Evolutionary conservation across 495 filamentous ascomycete species (phyloP).

Genomic region (Hypomontagnella submonticulosa): DNA sequence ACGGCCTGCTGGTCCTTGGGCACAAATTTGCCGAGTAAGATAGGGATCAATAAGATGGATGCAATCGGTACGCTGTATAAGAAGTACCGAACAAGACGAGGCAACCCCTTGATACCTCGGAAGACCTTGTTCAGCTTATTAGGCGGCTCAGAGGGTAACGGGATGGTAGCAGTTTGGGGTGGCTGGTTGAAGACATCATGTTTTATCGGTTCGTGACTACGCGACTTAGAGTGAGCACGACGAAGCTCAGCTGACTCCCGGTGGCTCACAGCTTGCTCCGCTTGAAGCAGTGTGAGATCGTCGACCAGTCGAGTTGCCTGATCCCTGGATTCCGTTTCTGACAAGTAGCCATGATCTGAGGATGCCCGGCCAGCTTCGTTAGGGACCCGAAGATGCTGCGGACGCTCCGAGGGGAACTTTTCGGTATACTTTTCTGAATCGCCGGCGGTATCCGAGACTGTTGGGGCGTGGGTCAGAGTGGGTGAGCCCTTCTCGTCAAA

Average conservation of each 20-base stretch:
- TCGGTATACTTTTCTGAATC: conserved; percentile 37
- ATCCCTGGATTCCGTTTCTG: conserved; percentile 59
- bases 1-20: conserved; percentile 50
- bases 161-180: conserved; percentile 65
- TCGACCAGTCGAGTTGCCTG: conserved; percentile 80
- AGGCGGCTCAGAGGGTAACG: conserved; percentile 42
- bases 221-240: conserved; percentile 50
- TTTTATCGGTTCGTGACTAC: conserved; percentile 59
- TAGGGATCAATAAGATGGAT: conserved; percentile 78
- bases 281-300: conserved; percentile 83
- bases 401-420: conserved; percentile 37
- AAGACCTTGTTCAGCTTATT: conserved; percentile 67
- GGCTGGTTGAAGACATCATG: conserved; percentile 86
- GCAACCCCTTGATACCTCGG: conserved; percentile 72
- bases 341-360: conserved; percentile 23
- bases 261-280: conserved; percentile 77
- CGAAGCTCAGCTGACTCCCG: conserved; percentile 55
- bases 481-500: conserved; percentile 44
- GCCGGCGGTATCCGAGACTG: conserved; percentile 43
- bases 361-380: conserved; percentile 18
- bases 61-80: conserved; percentile 85
- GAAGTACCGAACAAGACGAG: conserved; percentile 83
- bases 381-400: conserved; percentile 38
- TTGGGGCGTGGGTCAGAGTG: conserved; percentile 34
- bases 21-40: conserved; percentile 80